These are phyloP conservation scores for Penicillium silybi DNA, from an alignment of 495 filamentous ascomycete species.

Conservation along the genomic window DNA sequence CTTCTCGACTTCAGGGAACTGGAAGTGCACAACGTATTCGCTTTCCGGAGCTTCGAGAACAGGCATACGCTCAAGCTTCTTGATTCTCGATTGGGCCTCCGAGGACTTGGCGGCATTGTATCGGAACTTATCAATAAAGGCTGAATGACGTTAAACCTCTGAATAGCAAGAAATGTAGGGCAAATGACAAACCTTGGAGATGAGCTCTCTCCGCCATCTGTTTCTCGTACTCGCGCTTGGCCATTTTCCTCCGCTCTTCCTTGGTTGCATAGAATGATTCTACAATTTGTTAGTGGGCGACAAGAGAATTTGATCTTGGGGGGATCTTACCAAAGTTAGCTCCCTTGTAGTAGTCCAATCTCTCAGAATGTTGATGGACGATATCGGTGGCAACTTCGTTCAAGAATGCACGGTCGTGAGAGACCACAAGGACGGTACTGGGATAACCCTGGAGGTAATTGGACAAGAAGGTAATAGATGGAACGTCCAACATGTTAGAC, in stretches of 20 bases:
- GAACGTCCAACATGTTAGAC: slow-evolving; percentile 99
- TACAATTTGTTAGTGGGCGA: slow-evolving; percentile 21
- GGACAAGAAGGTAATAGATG: slow-evolving; percentile 97
- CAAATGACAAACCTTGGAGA: slow-evolving; percentile 53
- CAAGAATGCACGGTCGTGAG: slow-evolving; percentile 97
- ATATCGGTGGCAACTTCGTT: slow-evolving; percentile 99
- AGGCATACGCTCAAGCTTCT: slow-evolving; percentile 97
- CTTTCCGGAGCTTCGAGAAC: slow-evolving; percentile 84
- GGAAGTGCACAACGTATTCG: slow-evolving; percentile 96
- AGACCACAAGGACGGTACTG: slow-evolving; percentile 92
- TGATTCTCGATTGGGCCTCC: slow-evolving; percentile 96
- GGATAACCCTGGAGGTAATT: slow-evolving; percentile 94
- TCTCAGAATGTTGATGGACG: slow-evolving; percentile 95
- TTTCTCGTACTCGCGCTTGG: slow-evolving; percentile 97
- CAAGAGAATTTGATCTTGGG: not conserved
- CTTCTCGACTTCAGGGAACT: slow-evolving; percentile 97
- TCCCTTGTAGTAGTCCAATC: slow-evolving; percentile 97
- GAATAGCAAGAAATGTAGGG: not conserved
- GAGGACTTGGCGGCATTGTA: slow-evolving; percentile 99
- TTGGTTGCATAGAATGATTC: slow-evolving; percentile 97
- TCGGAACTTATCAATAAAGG: slow-evolving; percentile 99
- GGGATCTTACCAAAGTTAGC: slow-evolving; percentile 72
- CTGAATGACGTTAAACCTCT: slow-evolving; percentile 35
- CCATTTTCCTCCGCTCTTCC: slow-evolving; percentile 94
- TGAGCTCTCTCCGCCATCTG: slow-evolving; percentile 93